These are phyloP conservation scores for Magnusiomyces suaveolens DNA, from an alignment of 1,139 yeast genomes.

Conservation along the genomic window DNA sequence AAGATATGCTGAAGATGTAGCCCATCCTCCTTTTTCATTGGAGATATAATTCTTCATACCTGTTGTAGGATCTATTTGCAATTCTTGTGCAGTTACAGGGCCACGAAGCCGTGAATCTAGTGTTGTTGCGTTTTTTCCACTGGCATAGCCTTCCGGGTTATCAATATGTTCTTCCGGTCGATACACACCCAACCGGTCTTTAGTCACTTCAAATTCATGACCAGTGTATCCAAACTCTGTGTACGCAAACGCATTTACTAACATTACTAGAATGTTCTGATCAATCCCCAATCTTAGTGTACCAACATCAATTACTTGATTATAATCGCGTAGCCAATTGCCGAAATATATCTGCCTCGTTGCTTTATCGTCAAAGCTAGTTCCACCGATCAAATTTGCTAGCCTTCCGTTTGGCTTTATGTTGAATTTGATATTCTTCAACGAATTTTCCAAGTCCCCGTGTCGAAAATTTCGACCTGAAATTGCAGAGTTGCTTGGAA, in stretches of 20 bases:
- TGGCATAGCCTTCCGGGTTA: constrained; percentile 23
- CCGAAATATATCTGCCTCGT: constrained; percentile 25
- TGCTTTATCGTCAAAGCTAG: constrained; percentile 20
- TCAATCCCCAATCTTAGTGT: constrained; percentile 20
- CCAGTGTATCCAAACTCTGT: constrained; percentile 25
- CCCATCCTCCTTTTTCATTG: constrained; percentile 24
- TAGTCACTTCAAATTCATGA: constrained; percentile 25
- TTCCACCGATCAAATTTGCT: constrained; percentile 17
- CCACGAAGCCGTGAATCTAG: constrained; percentile 21
- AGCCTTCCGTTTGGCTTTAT: constrained; percentile 9
- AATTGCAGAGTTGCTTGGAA: constrained; percentile 21
- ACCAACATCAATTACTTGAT: constrained; percentile 26
- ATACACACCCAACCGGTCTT: constrained; percentile 23
- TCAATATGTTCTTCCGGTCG: constrained; percentile 26
- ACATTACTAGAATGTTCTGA: constrained; percentile 18
- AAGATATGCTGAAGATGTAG: constrained; percentile 21
- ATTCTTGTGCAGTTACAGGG: constrained; percentile 21
- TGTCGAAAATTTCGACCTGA: constrained; percentile 24
- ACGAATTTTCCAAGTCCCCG: constrained; percentile 25
- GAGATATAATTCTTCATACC: constrained; percentile 25
- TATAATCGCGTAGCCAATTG: constrained; percentile 25
- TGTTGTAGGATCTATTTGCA: constrained; percentile 22
- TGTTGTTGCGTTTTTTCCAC: constrained; percentile 18
- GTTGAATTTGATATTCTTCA: constrained; percentile 16
- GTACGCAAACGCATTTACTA: constrained; percentile 23